Evolutionary conservation across 352 stramenopile genomes (phyloP), one percentile per base, ranked within the genome.

Genomic region (Phytophthora pisi): DNA sequence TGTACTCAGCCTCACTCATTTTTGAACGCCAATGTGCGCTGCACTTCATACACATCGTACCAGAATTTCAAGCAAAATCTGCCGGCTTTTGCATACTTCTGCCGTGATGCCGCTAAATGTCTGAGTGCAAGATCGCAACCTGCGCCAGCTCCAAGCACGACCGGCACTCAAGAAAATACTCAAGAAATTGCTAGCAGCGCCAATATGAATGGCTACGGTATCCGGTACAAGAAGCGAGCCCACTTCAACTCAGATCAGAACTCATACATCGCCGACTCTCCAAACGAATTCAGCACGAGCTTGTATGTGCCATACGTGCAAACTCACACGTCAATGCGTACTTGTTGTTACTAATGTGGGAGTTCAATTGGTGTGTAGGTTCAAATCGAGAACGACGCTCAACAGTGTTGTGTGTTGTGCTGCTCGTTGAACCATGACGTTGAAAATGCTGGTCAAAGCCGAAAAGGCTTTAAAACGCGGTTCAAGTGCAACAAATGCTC

Each of bases 401-500:
- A 56, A 43, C 26, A 43, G 15, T 43, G 28, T 23, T 56, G 50
- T 28, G 26, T 56, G 50, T 2, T 56, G 50, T 56, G 50, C 50
- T 56, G 28, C 18, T 42, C 50, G 30, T 18, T 56, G 9, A 56
- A 56, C 18, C 28, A 56, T 16, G 28, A 56, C 50, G 28, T 42
- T 43, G 50, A 56, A 28, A 56, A 56, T 24, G 50, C 24, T 43
- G 50, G 8, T 42, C 50, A 56, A 28, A 26, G 50, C 18, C 50
- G 50, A 15, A 56, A 56, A 43, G 50, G 50, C 24, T 56, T 56
- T 30, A 56, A 56, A 56, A 56, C 28, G 11, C 24, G 15, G 10
- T 56, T 56, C 50, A 42, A 56, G 18, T 56, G 50, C 50, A 56
- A 43, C n/a, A 18, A 42, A 43, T 56, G 15, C 8, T 56, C 34